These are phyloP conservation scores for Entelexis paramagnoliae DNA, from an alignment of 1,139 yeast genomes.

Conservation along the genomic window DNA sequence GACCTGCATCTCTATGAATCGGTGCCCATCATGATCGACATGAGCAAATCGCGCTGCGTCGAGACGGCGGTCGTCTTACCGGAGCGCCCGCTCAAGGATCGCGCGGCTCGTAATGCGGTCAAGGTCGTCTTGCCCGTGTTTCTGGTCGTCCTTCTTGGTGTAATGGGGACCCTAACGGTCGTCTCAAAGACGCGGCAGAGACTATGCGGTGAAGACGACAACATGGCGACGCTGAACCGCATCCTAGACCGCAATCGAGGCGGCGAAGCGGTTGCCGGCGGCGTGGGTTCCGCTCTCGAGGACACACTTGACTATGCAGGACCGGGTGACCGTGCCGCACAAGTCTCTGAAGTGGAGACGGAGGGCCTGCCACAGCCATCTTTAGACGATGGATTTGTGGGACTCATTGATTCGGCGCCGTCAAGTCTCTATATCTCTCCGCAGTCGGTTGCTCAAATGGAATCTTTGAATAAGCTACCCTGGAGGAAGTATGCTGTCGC, in stretches of 20 bases:
- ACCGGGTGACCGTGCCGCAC: neutral
- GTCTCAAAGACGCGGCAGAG: neutral
- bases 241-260: neutral
- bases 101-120: neutral
- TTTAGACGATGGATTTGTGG: slow-evolving; percentile 9
- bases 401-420: slow-evolving; percentile 14
- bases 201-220: neutral
- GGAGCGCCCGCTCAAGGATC: neutral
- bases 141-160: neutral
- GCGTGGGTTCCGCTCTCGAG: slow-evolving; percentile 10
- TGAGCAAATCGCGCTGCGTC: neutral
- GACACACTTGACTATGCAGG: slow-evolving; percentile 1
- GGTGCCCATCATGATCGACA: neutral
- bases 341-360: neutral
- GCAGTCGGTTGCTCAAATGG: slow-evolving; percentile 7
- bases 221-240: neutral
- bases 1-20: neutral
- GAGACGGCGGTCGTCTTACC: neutral
- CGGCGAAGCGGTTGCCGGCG: neutral
- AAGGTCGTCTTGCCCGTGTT: neutral
- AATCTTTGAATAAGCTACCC: slow-evolving; percentile 25
- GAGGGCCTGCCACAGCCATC: slow-evolving; percentile 1
- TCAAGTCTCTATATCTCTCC: slow-evolving; percentile 1
- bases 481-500: slow-evolving; percentile 31
- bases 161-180: neutral